These are phyloP conservation scores for Tylopilus rubrobrunneus DNA, from an alignment of 768 basidiomycete genomes.

Conservation along the genomic window DNA sequence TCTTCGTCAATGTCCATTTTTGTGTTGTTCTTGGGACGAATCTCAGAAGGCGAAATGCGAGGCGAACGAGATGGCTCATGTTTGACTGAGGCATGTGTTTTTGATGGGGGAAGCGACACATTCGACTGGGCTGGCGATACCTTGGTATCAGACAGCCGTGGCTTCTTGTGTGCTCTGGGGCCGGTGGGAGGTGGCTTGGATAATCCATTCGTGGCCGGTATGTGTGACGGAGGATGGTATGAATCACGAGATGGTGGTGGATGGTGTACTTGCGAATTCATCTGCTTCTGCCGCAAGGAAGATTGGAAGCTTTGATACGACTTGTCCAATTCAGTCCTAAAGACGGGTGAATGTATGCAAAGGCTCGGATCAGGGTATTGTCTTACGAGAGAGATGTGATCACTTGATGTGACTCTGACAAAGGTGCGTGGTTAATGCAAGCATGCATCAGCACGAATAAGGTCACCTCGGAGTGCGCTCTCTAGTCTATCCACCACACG, in stretches of 20 bases:
- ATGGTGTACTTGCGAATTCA: slow-evolving; percentile 28
- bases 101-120: slow-evolving; percentile 27
- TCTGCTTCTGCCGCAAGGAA: slow-evolving; percentile 39
- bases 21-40: slow-evolving; percentile 23
- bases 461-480: slow-evolving; percentile 68
- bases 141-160: slow-evolving; percentile 58
- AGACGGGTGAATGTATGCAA: slow-evolving; percentile 11
- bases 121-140: slow-evolving; percentile 33
- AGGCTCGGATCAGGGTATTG: not conserved
- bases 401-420: slow-evolving; percentile 71
- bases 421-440: slow-evolving; percentile 4
- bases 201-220: slow-evolving; percentile 31
- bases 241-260: slow-evolving; percentile 43
- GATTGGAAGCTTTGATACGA: slow-evolving; percentile 60
- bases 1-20: slow-evolving; percentile 63
- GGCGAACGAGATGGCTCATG: slow-evolving; percentile 30
- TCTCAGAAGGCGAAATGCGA: slow-evolving; percentile 26
- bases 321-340: slow-evolving; percentile 73
- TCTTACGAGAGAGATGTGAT: slow-evolving; percentile 72
- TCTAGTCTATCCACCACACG: slow-evolving; percentile 68
- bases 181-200: slow-evolving; percentile 68
- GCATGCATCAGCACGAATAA: not conserved
- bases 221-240: slow-evolving; percentile 36
- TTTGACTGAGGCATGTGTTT: slow-evolving; percentile 17
- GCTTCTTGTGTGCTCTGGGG: slow-evolving; percentile 78